These are phyloP conservation scores for Hortaea werneckii DNA, from an alignment of 2,329 filamentous ascomycete species.

Conservation along the genomic window DNA sequence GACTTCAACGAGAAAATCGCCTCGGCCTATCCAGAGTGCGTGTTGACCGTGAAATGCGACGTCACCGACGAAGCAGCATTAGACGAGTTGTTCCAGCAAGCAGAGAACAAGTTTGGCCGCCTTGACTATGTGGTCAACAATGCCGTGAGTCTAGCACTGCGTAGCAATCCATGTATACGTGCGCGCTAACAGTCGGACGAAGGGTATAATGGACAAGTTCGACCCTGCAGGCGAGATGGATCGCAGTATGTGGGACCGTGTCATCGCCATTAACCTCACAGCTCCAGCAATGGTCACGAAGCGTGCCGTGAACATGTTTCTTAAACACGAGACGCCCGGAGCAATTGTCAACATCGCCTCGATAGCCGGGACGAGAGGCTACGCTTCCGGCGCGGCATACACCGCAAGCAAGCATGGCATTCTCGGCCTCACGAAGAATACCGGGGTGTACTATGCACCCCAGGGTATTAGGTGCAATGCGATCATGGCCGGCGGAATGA, in stretches of 20 bases:
- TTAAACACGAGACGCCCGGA: slow-evolving; percentile 35
- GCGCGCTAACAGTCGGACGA: slow-evolving; percentile 11
- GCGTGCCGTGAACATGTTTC: slow-evolving; percentile 39
- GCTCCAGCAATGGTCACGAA: slow-evolving; percentile 45
- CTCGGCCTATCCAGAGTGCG: slow-evolving; percentile 12
- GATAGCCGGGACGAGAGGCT: slow-evolving; percentile 36
- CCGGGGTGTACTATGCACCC: slow-evolving; percentile 44
- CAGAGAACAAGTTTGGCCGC: slow-evolving; percentile 31
- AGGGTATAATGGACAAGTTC: slow-evolving; percentile 47
- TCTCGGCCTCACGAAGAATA: slow-evolving; percentile 47
- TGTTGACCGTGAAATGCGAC: slow-evolving; percentile 27
- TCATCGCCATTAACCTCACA: slow-evolving; percentile 48
- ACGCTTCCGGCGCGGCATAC: slow-evolving; percentile 21
- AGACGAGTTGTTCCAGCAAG: slow-evolving; percentile 28
- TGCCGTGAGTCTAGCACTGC: neutral
- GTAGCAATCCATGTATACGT: neutral
- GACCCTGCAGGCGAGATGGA: slow-evolving; percentile 41
- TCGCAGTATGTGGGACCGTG: slow-evolving; percentile 41
- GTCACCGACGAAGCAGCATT: slow-evolving; percentile 29
- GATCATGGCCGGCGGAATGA: slow-evolving; percentile 42
- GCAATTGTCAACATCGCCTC: slow-evolving; percentile 46
- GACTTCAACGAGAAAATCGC: slow-evolving; percentile 21
- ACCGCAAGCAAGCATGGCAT: slow-evolving; percentile 46
- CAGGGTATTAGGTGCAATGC: slow-evolving; percentile 45
- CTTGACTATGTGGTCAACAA: slow-evolving; percentile 41